Percentiles rank a stretch among this genome's conserved stretches.
These are phyloP conservation scores for Paraphoma sp. DNA, from an alignment of 2,329 filamentous ascomycete species.

Conservation along the genomic window DNA sequence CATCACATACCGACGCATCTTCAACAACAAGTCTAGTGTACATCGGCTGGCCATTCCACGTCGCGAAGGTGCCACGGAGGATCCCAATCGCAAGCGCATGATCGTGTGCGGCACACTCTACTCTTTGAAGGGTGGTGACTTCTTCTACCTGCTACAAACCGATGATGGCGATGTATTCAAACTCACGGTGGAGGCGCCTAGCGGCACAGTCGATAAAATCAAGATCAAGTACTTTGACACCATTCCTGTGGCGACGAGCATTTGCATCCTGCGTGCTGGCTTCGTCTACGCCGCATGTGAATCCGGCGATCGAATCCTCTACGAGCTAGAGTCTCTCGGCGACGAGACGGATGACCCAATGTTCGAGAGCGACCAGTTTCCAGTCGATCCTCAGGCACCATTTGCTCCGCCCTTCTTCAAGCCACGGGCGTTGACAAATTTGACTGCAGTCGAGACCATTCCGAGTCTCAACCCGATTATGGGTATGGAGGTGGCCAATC, in stretches of 20 bases:
- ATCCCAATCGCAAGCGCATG: conserved; percentile 85
- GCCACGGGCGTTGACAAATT: conserved; percentile 78
- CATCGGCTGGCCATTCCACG: conserved; percentile 90
- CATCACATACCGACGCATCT: conserved; percentile 96
- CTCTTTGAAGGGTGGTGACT: conserved; percentile 86
- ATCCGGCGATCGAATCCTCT: conserved; percentile 91
- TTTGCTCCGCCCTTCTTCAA: conserved; percentile 86
- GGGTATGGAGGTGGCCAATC: conserved; percentile 89
- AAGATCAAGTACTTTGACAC: conserved; percentile 99
- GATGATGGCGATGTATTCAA: conserved; percentile 99
- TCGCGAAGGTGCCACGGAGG: conserved; percentile 84
- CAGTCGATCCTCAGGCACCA: conserved; percentile 73
- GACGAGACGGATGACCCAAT: conserved; percentile 92
- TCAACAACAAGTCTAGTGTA: conserved; percentile 71
- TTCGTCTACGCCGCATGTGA: conserved; percentile 94
- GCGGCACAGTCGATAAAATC: conserved; percentile 68
- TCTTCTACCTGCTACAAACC: conserved; percentile 95
- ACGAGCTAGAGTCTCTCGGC: conserved; percentile 96
- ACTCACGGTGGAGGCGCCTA: conserved; percentile 88
- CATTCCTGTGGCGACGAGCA: conserved; percentile 82
- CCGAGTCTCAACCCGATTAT: conserved; percentile 90
- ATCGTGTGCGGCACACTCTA: conserved; percentile 97
- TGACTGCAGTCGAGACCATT: conserved; percentile 84
- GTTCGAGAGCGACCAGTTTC: conserved; percentile 82
- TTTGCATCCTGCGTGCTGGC: conserved; percentile 94